Conservation (phyloP, 805 yeast genomes). For the Ogataea siamensis region DNA sequence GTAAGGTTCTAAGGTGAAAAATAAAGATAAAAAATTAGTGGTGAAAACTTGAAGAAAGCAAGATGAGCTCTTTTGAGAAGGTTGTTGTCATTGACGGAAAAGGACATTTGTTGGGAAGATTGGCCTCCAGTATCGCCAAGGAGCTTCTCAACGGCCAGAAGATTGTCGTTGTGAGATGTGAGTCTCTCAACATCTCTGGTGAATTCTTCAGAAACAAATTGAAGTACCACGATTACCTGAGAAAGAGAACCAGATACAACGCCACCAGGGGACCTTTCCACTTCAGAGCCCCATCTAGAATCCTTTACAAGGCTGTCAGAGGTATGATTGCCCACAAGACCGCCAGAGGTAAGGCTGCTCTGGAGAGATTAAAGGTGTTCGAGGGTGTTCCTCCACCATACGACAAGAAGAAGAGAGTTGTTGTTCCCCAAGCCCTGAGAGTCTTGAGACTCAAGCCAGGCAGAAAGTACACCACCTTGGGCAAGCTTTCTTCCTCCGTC, state of each 20-base stretch:
- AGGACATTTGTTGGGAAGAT: constrained; percentile 99
- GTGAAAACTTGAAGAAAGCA: constrained; percentile 21
- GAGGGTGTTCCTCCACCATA: constrained; percentile 99
- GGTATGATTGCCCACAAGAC: constrained; percentile 99
- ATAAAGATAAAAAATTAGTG: constrained; percentile 12
- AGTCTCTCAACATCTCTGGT: constrained; percentile 97
- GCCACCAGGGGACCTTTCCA: constrained; percentile 99
- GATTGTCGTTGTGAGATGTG: constrained; percentile 96
- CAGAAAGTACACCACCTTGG: constrained; percentile 98
- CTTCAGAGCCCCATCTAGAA: constrained; percentile 99
- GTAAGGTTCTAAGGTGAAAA: constrained; percentile 7
- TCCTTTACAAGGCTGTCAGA: constrained; percentile 98
- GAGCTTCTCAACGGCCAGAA: constrained; percentile 98
- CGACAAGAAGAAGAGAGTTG: constrained; percentile 99
- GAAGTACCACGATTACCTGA: constrained; percentile 99
- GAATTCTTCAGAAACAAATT: constrained; percentile 99
- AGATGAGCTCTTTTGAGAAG: constrained; percentile 88
- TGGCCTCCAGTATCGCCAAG: constrained; percentile 98
- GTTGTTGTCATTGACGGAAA: constrained; percentile 98
- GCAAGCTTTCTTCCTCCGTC: constrained; percentile 92
- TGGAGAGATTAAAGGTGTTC: constrained; percentile 98
- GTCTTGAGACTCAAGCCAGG: constrained; percentile 99
- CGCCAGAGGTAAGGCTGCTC: constrained; percentile 99
- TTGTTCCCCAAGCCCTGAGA: constrained; percentile 99
- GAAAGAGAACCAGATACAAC: constrained; percentile 99